Conservation (phyloP, 2,329 filamentous ascomycete genomes). For the Cercospora sp. region DNA sequence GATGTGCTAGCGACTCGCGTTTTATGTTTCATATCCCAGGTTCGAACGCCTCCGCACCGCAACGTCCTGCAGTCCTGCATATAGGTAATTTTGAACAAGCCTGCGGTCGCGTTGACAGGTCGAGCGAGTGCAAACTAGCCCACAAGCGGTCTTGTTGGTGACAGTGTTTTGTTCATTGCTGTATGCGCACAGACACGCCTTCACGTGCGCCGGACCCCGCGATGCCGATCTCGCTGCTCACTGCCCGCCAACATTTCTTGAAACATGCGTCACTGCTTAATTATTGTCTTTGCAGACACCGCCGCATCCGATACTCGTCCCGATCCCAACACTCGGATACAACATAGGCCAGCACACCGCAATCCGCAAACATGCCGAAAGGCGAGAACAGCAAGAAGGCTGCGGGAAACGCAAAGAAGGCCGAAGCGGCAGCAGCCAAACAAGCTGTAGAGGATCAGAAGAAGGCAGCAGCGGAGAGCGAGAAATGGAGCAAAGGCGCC, state of each 20-base stretch:
- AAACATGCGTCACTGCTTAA: constrained; percentile 8
- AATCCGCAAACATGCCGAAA: constrained; percentile 23
- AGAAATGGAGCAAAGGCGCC: constrained; percentile 79
- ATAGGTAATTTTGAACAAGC: not conserved
- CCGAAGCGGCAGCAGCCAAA: constrained; percentile 80
- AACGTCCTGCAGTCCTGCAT: not conserved
- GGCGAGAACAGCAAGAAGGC: constrained; percentile 84
- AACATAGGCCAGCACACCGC: not conserved
- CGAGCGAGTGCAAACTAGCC: not conserved
- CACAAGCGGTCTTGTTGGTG: not conserved
- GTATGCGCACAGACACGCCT: not conserved
- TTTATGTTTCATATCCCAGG: not conserved
- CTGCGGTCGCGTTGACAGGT: not conserved
- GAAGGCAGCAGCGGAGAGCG: constrained; percentile 66
- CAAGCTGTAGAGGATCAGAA: constrained; percentile 68
- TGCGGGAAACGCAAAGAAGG: constrained; percentile 87
- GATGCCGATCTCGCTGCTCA: constrained; percentile 1
- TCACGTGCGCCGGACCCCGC: not conserved
- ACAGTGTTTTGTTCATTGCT: not conserved
- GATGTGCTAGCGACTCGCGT: not conserved
- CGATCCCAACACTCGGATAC: not conserved
- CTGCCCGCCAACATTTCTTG: constrained; percentile 6
- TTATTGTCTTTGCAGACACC: not conserved
- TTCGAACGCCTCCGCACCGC: not conserved
- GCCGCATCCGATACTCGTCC: not conserved